Conservation (phyloP, 2,329 filamentous ascomycete species). For the Plectosphaerella cucumerina region DNA sequence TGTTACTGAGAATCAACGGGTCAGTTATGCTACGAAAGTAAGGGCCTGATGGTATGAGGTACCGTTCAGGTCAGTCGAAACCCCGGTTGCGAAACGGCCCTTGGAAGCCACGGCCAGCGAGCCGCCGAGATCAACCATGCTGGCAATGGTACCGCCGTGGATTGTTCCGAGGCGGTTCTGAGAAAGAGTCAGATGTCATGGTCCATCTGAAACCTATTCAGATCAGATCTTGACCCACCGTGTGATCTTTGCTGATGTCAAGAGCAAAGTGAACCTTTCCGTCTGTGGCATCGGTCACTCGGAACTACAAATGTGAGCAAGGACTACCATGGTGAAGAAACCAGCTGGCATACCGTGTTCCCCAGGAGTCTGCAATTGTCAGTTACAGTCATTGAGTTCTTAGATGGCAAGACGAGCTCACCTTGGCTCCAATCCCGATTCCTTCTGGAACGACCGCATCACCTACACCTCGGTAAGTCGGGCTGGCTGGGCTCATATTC, state of each 20-base stretch:
- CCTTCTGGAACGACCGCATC: slow-evolving; percentile 77
- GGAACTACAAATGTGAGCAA: slow-evolving; percentile 45
- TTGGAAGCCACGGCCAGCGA: slow-evolving; percentile 63
- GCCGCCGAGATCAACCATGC: slow-evolving; percentile 65
- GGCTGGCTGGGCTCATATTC: background rate
- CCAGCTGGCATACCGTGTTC: slow-evolving; percentile 31
- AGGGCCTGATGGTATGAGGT: slow-evolving; percentile 1
- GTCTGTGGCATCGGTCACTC: slow-evolving; percentile 58
- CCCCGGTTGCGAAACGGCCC: slow-evolving; percentile 58
- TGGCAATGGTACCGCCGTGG: slow-evolving; percentile 75
- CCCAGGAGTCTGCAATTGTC: slow-evolving; percentile 31
- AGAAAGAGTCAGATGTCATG: background rate
- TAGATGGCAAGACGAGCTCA: no score
- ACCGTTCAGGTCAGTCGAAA: slow-evolving; percentile 64
- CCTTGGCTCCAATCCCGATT: slow-evolving; percentile 87
- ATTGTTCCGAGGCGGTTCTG: slow-evolving; percentile 74
- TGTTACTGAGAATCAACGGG: slow-evolving; percentile 46
- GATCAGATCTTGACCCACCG: slow-evolving; percentile 43
- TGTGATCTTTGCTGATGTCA: slow-evolving; percentile 70
- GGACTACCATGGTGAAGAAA: background rate
- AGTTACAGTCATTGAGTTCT: no score
- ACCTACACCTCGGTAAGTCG: slow-evolving; percentile 48
- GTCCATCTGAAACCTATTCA: background rate
- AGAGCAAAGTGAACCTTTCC: slow-evolving; percentile 74
- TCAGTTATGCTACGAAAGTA: slow-evolving; percentile 8